Base-by-base conservation (phyloP, 2,329 filamentous ascomycete species). In the Colletotrichum liaoningense region DNA sequence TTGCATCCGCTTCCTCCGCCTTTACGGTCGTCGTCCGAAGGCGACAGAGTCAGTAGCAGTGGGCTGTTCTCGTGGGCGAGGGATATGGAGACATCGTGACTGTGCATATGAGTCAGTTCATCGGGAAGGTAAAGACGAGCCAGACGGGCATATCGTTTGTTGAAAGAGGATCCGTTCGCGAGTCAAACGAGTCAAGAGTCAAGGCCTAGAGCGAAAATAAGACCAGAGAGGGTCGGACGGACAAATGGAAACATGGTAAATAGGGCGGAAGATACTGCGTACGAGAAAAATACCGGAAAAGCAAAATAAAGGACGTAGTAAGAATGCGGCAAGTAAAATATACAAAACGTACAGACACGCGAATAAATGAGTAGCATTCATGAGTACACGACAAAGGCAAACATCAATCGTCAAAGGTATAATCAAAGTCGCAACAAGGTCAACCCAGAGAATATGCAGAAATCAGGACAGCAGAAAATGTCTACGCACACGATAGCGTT, bases 51-150 rank as follows among this genome's bases (percentile, higher is more conserved):
- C 59, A 82, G 85, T 28, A 88, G 83, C 30, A 80, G 79, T 1
- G 86, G 85, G 9, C 82, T 76, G 4, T 80, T 81, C 67, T 89
- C 86, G 74, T 87, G 86, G 1, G 86, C 84, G 24, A 88, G 77
- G 2, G 87, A 84, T 71, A 89, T 87, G 22, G 82, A 82, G 19
- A 85, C 80, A 72, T 89, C 87, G 74, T 85, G 80, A 26, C 87
- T 88, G 59, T 55, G 57, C 57, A 35, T 63, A 71, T 66, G 71
- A 70, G 68, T 67, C 68, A 67, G 72, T 72, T 38, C 28, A 46
- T 52, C 12, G 33, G 42, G 63, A 52, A 58, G 49, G 35, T 35
- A 42, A 66, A 49, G 55, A 59, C 71, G 56, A 56, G 24, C 57
- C 56, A 59, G 38, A 66, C 52, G 38, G 58, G 65, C 58, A 72